Conservation (phyloP, 2,329 filamentous ascomycete genomes). For the Pseudopithomyces chartarum region DNA sequence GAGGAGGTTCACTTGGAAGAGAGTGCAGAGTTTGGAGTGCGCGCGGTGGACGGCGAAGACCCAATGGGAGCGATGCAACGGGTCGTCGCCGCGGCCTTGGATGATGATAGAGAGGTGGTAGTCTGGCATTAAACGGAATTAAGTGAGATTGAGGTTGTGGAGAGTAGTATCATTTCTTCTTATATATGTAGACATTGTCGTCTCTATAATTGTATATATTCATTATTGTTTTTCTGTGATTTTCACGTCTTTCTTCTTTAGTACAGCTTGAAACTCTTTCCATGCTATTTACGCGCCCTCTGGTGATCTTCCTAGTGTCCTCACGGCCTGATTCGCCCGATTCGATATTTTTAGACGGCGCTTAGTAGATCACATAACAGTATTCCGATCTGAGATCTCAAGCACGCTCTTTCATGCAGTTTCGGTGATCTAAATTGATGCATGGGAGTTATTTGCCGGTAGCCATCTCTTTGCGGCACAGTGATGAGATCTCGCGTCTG, state of each 20-base stretch:
- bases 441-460: too few species aligned
- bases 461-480: too few species aligned
- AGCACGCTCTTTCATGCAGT: too few species aligned
- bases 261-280: not conserved
- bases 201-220: too few species aligned
- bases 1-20: not conserved
- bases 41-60: constrained; percentile 8
- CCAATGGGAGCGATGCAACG: constrained; percentile 17
- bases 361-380: too few species aligned
- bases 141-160: constrained; percentile 1
- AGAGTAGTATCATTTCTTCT: too few species aligned
- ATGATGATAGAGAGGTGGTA: constrained; percentile 12
- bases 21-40: not conserved
- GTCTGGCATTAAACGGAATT: not conserved
- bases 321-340: too few species aligned
- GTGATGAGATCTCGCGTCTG: too few species aligned
- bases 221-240: not conserved
- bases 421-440: too few species aligned
- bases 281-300: not conserved
- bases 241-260: constrained; percentile 2
- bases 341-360: too few species aligned
- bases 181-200: too few species aligned
- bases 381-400: too few species aligned
- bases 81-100: constrained; percentile 9
- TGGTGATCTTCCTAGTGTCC: not conserved